These are phyloP conservation scores for Dioscorea zingiberensis DNA, from an alignment of 106 monocot species.

Conservation along the genomic window DNA sequence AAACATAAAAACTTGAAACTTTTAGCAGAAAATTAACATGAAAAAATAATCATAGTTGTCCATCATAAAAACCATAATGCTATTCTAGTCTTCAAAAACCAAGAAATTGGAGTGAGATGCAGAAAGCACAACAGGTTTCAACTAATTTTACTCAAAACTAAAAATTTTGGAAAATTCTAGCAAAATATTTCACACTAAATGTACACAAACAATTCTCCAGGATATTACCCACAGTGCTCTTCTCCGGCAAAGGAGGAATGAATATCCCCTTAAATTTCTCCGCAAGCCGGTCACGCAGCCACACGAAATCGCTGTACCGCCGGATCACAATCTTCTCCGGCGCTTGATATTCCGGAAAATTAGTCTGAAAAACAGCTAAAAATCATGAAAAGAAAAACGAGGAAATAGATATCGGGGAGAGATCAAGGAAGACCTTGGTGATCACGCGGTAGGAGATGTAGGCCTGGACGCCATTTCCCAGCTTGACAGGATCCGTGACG, in stretches of 20 bases:
- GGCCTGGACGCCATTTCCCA: slow-evolving; percentile 93
- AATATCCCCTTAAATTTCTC: slow-evolving; percentile 96
- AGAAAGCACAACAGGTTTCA: no score
- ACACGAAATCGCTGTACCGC: slow-evolving; percentile 72
- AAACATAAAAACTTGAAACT: no score
- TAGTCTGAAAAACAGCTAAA: slow-evolving; percentile 35
- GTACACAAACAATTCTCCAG: neutral
- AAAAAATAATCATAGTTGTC: no score
- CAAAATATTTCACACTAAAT: neutral
- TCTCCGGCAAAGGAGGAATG: slow-evolving; percentile 96
- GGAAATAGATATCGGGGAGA: neutral
- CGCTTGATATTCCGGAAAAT: slow-evolving; percentile 63
- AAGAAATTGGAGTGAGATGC: no score
- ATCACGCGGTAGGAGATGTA: slow-evolving; percentile 97
- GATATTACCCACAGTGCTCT: slow-evolving; percentile 90
- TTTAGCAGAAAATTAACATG: no score
- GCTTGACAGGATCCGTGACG: slow-evolving; percentile 93
- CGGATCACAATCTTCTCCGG: slow-evolving; percentile 71
- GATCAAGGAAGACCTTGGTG: slow-evolving; percentile 56
- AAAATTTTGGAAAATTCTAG: no score
- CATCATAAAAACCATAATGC: no score
- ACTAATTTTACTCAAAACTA: no score
- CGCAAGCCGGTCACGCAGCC: slow-evolving; percentile 60
- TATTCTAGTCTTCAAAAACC: no score
- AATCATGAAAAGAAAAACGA: neutral